Evolutionary conservation across 441 rosid species (phyloP).

Genomic region (Hura crepitans): DNA sequence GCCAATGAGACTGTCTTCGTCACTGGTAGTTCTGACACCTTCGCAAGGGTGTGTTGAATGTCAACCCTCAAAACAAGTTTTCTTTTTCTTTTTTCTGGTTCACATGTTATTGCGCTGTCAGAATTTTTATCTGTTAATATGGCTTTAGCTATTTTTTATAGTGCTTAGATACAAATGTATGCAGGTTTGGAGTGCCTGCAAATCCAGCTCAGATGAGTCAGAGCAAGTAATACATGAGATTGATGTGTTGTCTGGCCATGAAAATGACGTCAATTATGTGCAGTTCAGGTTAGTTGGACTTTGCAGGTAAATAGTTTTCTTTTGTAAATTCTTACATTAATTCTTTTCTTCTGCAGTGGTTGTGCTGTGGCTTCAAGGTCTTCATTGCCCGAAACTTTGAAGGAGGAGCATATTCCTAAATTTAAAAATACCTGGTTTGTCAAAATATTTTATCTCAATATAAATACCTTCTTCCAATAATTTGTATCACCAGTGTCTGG

Average conservation of each 20-base stretch:
- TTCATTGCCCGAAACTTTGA: constrained; percentile 52
- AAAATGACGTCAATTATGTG: constrained; percentile 96
- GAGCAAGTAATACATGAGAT: constrained; percentile 84
- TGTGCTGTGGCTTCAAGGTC: constrained; percentile 86
- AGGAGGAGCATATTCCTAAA: constrained; percentile 75
- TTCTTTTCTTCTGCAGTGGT: constrained; percentile 57
- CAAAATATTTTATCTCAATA: constrained; percentile 15
- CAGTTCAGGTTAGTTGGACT: constrained; percentile 74
- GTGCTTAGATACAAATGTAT: constrained; percentile 20
- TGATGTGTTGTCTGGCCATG: constrained; percentile 91
- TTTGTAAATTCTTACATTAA: background rate
- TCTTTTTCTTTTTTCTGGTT: constrained; percentile 8
- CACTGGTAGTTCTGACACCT: constrained; percentile 96
- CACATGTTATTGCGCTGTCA: constrained; percentile 13
- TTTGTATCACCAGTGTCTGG: constrained; percentile 20
- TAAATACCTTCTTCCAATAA: background rate
- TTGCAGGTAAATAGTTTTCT: constrained; percentile 13
- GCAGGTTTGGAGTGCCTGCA: constrained; percentile 92
- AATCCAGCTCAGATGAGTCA: constrained; percentile 49
- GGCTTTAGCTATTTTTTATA: constrained; percentile 21
- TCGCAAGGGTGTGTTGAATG: constrained; percentile 71
- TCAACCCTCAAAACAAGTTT: constrained; percentile 27
- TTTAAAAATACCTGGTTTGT: constrained; percentile 86
- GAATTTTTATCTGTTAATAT: constrained; percentile 24
- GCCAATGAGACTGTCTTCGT: constrained; percentile 95